Evolutionary conservation across 2,329 filamentous ascomycete genomes (phyloP), one percentile per base, ranked within the genome.

Genomic region (Seiridium cupressi): DNA sequence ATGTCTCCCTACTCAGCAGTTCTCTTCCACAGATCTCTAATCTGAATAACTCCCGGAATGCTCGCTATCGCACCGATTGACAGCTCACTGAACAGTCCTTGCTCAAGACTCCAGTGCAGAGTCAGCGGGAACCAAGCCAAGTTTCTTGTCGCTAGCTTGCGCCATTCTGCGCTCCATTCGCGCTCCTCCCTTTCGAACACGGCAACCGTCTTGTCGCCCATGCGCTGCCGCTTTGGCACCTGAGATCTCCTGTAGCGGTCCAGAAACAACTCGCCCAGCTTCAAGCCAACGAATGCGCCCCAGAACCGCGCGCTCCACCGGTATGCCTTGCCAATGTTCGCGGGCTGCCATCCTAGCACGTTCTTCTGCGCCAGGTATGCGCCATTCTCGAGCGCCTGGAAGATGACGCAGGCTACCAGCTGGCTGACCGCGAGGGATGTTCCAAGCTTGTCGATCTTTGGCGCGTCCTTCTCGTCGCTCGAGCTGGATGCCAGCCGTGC

Each of bases 331-430:
- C 73, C 81, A 72, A 90, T 83, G 53, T 82, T 83, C 53, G 83
- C 80, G 11, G 81, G 79, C 5, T 76, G 74, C 76, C 85, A 81
- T 13, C 76, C 80, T 55, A 97, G 71, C 3, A 96, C 84, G 26
- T 89, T 88, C 73, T 93, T 93, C 62, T 81, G 80, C 3, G 87
- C 82, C 44, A 98, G 82, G 77, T 90, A 96, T 13, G 90, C 90
- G 44, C 84, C 82, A 76, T 97, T 97, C 79, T 99, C 95, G 46
- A 94, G 81, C 1, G 85, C 77, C 76, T 97, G 93, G 78, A 90
- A 96, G 8, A 79, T 72, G 8, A 89, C 75, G 73, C 90, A 90
- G 9, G 86, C 81, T 9, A 81, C 64, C 26, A 97, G 84, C 73
- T 95, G 90, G 5, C 84, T 77, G 74, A 87, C 89, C 31, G 85